Evolutionary conservation across 2,329 filamentous ascomycete species (phyloP).

Genomic region (Fusarium sp.): DNA sequence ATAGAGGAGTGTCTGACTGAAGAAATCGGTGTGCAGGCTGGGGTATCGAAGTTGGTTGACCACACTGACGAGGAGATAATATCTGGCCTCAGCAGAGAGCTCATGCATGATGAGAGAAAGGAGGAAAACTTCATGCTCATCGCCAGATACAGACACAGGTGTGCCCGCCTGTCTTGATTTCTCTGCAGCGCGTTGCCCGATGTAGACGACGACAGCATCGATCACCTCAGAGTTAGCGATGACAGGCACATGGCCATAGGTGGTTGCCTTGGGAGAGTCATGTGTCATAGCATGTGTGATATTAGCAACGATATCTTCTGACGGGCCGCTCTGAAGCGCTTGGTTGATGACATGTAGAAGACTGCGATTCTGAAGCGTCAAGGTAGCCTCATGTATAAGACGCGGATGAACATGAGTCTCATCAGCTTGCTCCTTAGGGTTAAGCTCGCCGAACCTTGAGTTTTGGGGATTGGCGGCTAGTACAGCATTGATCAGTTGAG

Average conservation of each 20-base stretch:
- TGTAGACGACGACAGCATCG: constrained; percentile 85
- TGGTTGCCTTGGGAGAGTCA: constrained; percentile 68
- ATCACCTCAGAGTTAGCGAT: constrained; percentile 78
- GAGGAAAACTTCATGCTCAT: constrained; percentile 72
- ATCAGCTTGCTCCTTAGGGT: constrained; percentile 80
- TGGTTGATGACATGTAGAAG: constrained; percentile 71
- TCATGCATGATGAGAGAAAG: constrained; percentile 83
- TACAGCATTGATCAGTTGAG: constrained; percentile 89
- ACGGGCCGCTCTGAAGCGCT: constrained; percentile 70
- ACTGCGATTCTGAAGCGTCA: constrained; percentile 66
- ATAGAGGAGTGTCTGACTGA: constrained; percentile 85
- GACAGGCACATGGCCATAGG: constrained; percentile 75
- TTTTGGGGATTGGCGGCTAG: constrained; percentile 80
- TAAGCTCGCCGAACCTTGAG: constrained; percentile 77
- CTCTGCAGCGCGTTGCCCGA: constrained; percentile 79
- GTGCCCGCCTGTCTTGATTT: constrained; percentile 69
- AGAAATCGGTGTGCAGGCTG: constrained; percentile 91
- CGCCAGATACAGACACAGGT: constrained; percentile 61
- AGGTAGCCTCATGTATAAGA: constrained; percentile 72
- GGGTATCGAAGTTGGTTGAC: constrained; percentile 93
- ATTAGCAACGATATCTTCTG: constrained; percentile 79
- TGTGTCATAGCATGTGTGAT: constrained; percentile 80
- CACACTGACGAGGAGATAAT: constrained; percentile 86
- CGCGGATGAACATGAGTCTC: constrained; percentile 77
- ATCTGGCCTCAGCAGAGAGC: constrained; percentile 81